A percentile compares a stretch with the other conserved stretches of the same genome.
These are phyloP conservation scores for Phascolomyces articulosus DNA, from an alignment of 371 early-diverging fungal species.

Conservation along the genomic window DNA sequence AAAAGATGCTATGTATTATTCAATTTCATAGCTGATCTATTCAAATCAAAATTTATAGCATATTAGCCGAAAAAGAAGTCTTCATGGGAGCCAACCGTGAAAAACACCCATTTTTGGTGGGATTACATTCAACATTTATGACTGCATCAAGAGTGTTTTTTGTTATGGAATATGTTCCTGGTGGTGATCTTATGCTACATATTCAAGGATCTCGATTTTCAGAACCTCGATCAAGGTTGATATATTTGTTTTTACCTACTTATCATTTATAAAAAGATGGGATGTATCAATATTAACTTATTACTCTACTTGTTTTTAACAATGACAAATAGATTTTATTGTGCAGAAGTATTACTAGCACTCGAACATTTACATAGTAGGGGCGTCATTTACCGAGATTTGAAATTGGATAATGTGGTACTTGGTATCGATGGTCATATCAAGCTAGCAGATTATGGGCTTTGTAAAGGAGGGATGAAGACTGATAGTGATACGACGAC, in stretches of 20 bases:
- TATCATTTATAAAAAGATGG: no score
- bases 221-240: slow-evolving; percentile 85
- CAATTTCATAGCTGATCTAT: no score
- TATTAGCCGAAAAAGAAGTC: slow-evolving; percentile 94
- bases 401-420: slow-evolving; percentile 55
- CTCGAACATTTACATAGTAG: slow-evolving; percentile 66
- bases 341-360: slow-evolving; percentile 96
- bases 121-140: slow-evolving; percentile 96
- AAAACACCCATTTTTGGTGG: slow-evolving; percentile 96
- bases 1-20: no score
- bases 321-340: slow-evolving; percentile 84
- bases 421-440: slow-evolving; percentile 90
- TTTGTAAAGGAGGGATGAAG: slow-evolving; percentile 56
- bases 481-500: slow-evolving; percentile 60
- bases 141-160: slow-evolving; percentile 94
- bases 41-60: no score
- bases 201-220: slow-evolving; percentile 88
- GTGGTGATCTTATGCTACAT: slow-evolving; percentile 99
- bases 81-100: slow-evolving; percentile 87
- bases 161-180: slow-evolving; percentile 99
- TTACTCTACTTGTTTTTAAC: no score
- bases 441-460: slow-evolving; percentile 98
- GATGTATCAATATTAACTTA: no score
- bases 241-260: not conserved
- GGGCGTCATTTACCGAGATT: slow-evolving; percentile 53